Percentiles rank a stretch among this genome's conserved stretches.
These are phyloP conservation scores for Mentha longifolia DNA, from an alignment of 257 asterid genomes.

Conservation along the genomic window DNA sequence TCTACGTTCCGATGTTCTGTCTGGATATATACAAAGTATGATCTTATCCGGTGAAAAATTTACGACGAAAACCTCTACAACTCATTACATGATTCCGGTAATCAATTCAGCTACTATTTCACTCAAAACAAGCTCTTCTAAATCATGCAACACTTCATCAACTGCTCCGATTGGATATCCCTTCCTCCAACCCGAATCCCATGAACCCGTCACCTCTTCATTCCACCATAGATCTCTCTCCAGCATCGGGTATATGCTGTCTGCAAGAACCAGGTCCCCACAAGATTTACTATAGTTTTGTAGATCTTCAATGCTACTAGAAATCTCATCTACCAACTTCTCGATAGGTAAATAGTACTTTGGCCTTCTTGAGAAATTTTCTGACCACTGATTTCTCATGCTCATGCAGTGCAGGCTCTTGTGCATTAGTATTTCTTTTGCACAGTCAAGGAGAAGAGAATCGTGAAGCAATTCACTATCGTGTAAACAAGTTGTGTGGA, in stretches of 20 bases:
- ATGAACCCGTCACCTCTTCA: constrained; percentile 38
- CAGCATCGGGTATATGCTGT: constrained; percentile 41
- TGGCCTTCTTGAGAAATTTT: constrained; percentile 24
- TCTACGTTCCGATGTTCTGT: not conserved
- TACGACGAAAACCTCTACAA: constrained; percentile 6
- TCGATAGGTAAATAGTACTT: constrained; percentile 35
- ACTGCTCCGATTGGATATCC: constrained; percentile 38
- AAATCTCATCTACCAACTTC: constrained; percentile 43
- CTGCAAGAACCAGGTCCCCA: constrained; percentile 29
- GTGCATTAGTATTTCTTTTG: constrained; percentile 47
- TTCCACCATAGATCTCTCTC: constrained; percentile 48
- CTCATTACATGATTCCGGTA: constrained; percentile 24
- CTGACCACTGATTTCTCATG: constrained; percentile 31
- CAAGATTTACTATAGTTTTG: constrained; percentile 32
- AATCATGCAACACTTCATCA: constrained; percentile 44
- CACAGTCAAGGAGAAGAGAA: constrained; percentile 46
- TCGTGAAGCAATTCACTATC: constrained; percentile 33
- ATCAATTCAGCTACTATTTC: constrained; percentile 47
- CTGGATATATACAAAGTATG: not conserved
- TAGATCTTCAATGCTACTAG: constrained; percentile 47
- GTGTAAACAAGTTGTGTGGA: constrained; percentile 4
- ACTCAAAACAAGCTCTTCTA: constrained; percentile 46
- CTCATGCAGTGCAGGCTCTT: constrained; percentile 35
- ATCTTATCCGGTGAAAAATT: not conserved
- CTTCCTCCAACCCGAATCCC: constrained; percentile 53